These are phyloP conservation scores for Ulmus americana DNA, from an alignment of 331 rosid genomes.

Conservation along the genomic window DNA sequence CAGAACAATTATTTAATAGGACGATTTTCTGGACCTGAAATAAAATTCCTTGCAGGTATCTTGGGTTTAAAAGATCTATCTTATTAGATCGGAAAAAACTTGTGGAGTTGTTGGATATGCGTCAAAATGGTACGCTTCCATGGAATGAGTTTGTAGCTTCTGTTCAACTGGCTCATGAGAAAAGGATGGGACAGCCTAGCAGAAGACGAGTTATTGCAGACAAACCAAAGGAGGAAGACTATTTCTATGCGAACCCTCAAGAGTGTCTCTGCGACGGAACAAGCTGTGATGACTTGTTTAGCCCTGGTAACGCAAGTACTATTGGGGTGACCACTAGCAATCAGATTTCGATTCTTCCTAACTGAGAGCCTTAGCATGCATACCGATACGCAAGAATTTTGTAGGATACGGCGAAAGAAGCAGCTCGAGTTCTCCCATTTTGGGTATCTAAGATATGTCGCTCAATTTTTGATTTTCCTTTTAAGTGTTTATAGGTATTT, in stretches of 20 bases:
- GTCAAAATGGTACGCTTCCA: constrained; percentile 61
- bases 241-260: constrained; percentile 89
- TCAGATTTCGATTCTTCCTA: constrained; percentile 5
- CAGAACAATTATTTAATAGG: constrained; percentile 5
- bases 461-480: constrained; percentile 15
- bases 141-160: constrained; percentile 58
- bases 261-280: constrained; percentile 78
- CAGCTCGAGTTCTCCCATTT: constrained; percentile 18
- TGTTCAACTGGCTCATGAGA: constrained; percentile 49
- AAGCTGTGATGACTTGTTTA: constrained; percentile 45
- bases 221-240: constrained; percentile 94
- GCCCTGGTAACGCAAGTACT: constrained; percentile 36
- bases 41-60: constrained; percentile 54
- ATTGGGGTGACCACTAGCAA: constrained; percentile 20
- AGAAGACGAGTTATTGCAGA: constrained; percentile 47
- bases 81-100: constrained; percentile 66
- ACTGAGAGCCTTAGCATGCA: constrained; percentile 8
- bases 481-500: constrained; percentile 9
- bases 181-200: constrained; percentile 72
- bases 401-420: constrained; percentile 28
- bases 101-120: constrained; percentile 67
- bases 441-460: constrained; percentile 21
- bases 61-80: constrained; percentile 68
- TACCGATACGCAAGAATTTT: constrained; percentile 33
- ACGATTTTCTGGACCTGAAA: constrained; percentile 15